Evolutionary conservation across 495 filamentous ascomycete genomes (phyloP).

Genomic region (Bathelium albidoporum): DNA sequence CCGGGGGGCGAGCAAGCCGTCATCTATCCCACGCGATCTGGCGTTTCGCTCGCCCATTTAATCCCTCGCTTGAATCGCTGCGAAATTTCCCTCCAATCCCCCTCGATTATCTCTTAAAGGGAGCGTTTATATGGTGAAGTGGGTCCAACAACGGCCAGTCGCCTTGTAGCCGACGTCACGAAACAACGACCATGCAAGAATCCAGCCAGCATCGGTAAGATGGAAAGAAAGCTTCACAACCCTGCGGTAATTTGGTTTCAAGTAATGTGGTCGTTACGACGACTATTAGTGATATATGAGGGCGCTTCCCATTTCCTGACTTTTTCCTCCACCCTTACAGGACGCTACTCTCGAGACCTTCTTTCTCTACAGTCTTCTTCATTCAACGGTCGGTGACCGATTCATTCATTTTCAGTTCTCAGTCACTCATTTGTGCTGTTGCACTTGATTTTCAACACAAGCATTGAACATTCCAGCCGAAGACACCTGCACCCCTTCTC

Average conservation of each 20-base stretch:
- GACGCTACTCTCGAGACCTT: background rate
- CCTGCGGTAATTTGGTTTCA: background rate
- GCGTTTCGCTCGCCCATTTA: background rate
- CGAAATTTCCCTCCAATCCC: background rate
- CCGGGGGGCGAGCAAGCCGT: background rate
- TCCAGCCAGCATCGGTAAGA: background rate
- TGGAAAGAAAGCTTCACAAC: too few species aligned
- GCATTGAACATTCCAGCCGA: background rate
- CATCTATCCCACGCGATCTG: constrained; percentile 1
- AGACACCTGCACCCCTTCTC: background rate
- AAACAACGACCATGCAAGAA: background rate
- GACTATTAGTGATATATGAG: background rate
- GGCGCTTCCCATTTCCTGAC: too few species aligned
- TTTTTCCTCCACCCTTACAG: background rate
- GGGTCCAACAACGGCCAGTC: background rate
- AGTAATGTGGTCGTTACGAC: background rate
- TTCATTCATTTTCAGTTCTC: background rate
- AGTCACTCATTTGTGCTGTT: constrained; percentile 4
- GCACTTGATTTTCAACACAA: background rate
- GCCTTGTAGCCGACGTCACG: background rate
- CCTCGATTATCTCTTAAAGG: background rate
- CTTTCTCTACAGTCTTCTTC: background rate
- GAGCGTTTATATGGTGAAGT: background rate
- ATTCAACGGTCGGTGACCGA: background rate
- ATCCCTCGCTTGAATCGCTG: background rate